phyloP scores from a whole-genome alignment of 495 filamentous ascomycete genomes.

The Hypoxylon perforatum region DNA sequence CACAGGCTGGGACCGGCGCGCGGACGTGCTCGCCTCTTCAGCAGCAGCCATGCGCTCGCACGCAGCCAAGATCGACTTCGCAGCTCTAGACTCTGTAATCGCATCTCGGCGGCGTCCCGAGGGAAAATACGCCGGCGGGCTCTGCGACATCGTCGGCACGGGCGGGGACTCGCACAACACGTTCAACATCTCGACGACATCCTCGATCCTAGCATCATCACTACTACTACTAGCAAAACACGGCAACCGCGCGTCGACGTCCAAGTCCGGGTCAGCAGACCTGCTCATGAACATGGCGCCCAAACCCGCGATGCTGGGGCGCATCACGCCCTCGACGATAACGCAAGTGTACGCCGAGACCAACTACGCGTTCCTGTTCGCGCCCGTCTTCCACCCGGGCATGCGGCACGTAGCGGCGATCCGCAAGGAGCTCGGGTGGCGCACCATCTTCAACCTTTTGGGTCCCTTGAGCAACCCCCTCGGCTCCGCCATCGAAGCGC shows the following conservation, averaged over 20 bases:
- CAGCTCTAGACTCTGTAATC: constrained; percentile 55
- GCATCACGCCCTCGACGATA: constrained; percentile 76
- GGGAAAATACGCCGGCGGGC: constrained; percentile 75
- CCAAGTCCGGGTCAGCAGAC: constrained; percentile 94
- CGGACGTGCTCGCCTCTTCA: constrained; percentile 82
- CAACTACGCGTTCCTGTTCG: constrained; percentile 97
- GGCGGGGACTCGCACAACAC: constrained; percentile 96
- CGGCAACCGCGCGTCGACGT: constrained; percentile 95
- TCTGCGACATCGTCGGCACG: constrained; percentile 98
- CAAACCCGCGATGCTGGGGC: constrained; percentile 74
- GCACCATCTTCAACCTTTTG: constrained; percentile 96
- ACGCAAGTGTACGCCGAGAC: constrained; percentile 74
- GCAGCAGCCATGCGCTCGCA: constrained; percentile 72
- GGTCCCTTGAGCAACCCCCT: constrained; percentile 92
- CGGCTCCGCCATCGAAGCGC: constrained; percentile 81
- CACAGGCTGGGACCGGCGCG: constrained; percentile 78
- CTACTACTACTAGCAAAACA: constrained; percentile 89
- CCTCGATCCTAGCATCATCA: constrained; percentile 89
- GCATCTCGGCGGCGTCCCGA: constrained; percentile 66
- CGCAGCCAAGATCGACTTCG: constrained; percentile 61
- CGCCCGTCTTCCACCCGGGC: constrained; percentile 93
- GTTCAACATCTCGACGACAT: constrained; percentile 96
- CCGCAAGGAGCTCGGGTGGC: constrained; percentile 83
- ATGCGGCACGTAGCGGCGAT: constrained; percentile 88
- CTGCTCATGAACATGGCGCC: constrained; percentile 79